These are phyloP conservation scores for Tricholoma terreum DNA, from an alignment of 768 basidiomycete genomes.

Conservation along the genomic window DNA sequence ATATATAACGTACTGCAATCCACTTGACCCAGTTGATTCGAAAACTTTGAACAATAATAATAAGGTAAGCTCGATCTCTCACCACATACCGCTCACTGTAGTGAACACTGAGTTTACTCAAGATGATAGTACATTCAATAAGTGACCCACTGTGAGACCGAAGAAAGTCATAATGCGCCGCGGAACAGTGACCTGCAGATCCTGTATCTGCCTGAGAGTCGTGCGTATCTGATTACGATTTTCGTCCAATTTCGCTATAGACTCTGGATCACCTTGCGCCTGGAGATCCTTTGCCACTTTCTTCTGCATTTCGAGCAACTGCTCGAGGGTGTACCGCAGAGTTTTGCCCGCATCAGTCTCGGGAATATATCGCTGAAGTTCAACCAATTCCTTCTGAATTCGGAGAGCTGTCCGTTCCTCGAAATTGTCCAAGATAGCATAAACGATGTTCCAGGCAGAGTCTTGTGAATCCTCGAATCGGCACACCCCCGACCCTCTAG, in stretches of 20 bases:
- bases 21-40: no score
- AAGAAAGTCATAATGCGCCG: not conserved
- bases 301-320: conserved; percentile 3
- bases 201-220: not conserved
- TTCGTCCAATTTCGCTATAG: not conserved
- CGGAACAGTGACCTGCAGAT: not conserved
- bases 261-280: not conserved
- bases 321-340: not conserved
- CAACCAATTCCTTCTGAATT: conserved; percentile 17
- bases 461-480: conserved; percentile 28
- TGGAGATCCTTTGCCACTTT: not conserved
- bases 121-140: no score
- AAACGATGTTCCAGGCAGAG: conserved; percentile 31
- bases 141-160: not conserved
- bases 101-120: no score
- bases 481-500: conserved; percentile 34
- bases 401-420: conserved; percentile 3
- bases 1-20: no score
- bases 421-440: conserved; percentile 18
- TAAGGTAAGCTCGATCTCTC: no score
- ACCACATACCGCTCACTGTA: no score
- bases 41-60: no score
- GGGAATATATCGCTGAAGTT: not conserved
- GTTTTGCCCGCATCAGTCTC: conserved; percentile 5
- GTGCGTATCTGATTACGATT: not conserved